A percentile compares a stretch with the other conserved stretches of the same genome.
phyloP scores from a whole-genome alignment of 192 early-diverging fungal genomes.

The Thamnidium elegans region DNA sequence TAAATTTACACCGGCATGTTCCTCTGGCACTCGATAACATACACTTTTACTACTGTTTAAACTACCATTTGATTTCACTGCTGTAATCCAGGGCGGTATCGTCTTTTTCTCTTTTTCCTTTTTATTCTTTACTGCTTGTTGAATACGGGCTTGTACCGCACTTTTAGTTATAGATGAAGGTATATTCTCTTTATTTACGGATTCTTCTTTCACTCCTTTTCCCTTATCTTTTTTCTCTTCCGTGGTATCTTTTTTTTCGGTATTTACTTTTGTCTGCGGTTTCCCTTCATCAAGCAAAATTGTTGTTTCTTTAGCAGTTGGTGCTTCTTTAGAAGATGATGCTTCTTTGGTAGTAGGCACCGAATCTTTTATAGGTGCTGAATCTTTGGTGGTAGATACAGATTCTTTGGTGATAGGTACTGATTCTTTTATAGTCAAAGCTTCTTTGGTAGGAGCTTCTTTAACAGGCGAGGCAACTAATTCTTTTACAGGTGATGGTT shows the following conservation, averaged over 20 bases:
- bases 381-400: neutral
- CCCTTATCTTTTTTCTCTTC: neutral
- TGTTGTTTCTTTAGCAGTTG: neutral
- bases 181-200: neutral
- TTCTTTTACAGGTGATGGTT: neutral
- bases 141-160: neutral
- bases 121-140: neutral
- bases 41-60: neutral
- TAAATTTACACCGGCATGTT: constrained; percentile 7
- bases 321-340: neutral
- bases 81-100: neutral
- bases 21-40: constrained; percentile 12
- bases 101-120: neutral
- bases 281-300: no score
- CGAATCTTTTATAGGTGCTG: neutral
- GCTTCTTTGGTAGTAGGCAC: no score
- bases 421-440: neutral
- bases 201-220: neutral
- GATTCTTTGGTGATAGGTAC: neutral
- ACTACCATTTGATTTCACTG: neutral
- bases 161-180: neutral
- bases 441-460: neutral
- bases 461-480: neutral
- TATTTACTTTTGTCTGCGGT: neutral
- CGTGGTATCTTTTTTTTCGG: neutral